Base-by-base conservation (phyloP, 164 flowering plant species). In the grape (Vitis vinifera) region DNA sequence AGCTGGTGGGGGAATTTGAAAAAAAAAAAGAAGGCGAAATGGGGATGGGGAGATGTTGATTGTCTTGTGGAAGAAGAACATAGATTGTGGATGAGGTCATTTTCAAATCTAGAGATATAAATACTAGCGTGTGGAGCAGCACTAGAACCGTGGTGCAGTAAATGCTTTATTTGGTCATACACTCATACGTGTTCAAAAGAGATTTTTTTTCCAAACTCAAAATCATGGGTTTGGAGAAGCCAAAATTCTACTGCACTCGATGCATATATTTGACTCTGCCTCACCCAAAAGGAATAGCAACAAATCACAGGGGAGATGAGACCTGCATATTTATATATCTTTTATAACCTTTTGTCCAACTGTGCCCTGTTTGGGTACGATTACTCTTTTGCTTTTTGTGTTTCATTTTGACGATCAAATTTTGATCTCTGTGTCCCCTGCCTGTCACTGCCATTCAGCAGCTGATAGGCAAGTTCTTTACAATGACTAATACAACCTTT, bases 61-160 rank as follows among this genome's bases (percentile, higher is more conserved):
- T 78, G 69, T 71, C 80, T 79, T 78, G 77, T 68, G 73, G 71
- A 64, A 71, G 76, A 72, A 78, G 78, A 75, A 76, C 74, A 76
- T 76, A 69, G 82, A 81, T 80, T 80, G 72, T 68, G 71, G 56
- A 68, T 67, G 83, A 74, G 74, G 75, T 80, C 78, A 80, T 67
- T 19, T 68, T 19, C 62, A 72, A 76, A 78, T 78, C 77, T 65
- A 72, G 47, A 30, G 76, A 74, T 23, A 51, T 76, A 68, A 76
- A 71, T 68, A 67, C 59, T 75, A 63, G 81, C 79, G 81, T 82
- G 79, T 77, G 78, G 48, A 57, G 12, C 10, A n/a, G 51, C 70
- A 29, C 44, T 47, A 48, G 60, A 1, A 19, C 4, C 44, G 51
- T 55, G 55, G 60, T 52, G 74, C 23, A 69, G 72, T 71, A 70